A percentile compares a stretch with the other conserved stretches of the same genome.
phyloP scores from a whole-genome alignment of 1,284 basidiomycete species.

The Heterobasidion occidentale region DNA sequence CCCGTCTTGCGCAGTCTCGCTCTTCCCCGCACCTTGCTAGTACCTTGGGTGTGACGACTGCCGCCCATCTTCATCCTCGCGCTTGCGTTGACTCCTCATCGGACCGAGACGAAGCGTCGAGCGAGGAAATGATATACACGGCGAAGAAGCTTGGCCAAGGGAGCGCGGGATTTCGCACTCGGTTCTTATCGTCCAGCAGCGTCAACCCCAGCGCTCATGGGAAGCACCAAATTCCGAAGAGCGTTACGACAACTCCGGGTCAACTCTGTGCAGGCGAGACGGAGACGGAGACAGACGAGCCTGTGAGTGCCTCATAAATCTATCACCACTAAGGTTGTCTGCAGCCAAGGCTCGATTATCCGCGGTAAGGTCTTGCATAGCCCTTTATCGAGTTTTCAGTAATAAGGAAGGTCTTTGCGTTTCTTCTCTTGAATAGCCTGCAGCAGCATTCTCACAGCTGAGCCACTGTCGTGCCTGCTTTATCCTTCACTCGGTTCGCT shows the following conservation, averaged over 20 bases:
- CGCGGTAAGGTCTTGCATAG: too few species aligned
- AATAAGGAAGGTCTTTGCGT: too few species aligned
- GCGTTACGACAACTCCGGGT: conserved; percentile 57
- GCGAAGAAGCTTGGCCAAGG: conserved; percentile 12
- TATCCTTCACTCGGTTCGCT: too few species aligned
- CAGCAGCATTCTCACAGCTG: too few species aligned
- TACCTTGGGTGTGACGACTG: background rate
- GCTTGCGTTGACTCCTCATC: too few species aligned
- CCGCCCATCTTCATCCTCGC: background rate
- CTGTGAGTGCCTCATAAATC: conserved; percentile 36
- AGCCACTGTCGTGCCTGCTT: too few species aligned
- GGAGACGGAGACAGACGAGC: conserved; percentile 70
- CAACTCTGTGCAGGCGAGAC: conserved; percentile 62
- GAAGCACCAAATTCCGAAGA: conserved; percentile 17
- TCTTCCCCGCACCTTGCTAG: conserved; percentile 1
- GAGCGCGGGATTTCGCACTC: conserved; percentile 19
- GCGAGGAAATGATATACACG: conserved; percentile 22
- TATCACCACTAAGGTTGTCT: too few species aligned
- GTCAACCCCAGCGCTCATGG: conserved; percentile 10
- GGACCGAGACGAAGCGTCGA: conserved; percentile 1
- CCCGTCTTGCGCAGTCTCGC: conserved; percentile 4
- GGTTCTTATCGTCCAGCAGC: conserved; percentile 27
- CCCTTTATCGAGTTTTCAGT: too few species aligned
- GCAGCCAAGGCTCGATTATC: too few species aligned
- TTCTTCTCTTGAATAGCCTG: too few species aligned